Percentiles rank a stretch among this genome's conserved stretches.
phyloP scores from a whole-genome alignment of 257 asterid genomes.

The Rubia yunnanensis region DNA sequence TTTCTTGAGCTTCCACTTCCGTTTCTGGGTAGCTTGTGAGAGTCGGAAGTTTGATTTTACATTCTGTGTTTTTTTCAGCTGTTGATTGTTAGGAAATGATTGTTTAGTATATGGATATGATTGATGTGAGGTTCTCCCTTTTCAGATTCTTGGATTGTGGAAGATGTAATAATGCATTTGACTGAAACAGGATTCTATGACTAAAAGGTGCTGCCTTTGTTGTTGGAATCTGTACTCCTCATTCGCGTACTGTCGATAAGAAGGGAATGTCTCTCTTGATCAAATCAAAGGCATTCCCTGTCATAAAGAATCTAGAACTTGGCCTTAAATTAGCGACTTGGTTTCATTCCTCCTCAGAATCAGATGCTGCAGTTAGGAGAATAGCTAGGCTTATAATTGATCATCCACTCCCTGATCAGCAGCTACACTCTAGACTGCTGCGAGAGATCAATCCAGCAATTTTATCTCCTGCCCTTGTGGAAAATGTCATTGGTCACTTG shows the following conservation, averaged over 20 bases:
- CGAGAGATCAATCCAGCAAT: conserved; percentile 28
- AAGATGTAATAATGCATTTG: neutral
- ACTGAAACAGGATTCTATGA: neutral
- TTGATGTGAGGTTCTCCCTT: neutral
- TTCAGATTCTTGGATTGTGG: neutral
- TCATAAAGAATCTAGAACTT: conserved; percentile 21
- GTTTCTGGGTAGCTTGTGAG: no score
- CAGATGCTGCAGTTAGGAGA: conserved; percentile 27
- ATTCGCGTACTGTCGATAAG: neutral
- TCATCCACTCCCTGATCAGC: conserved; percentile 56
- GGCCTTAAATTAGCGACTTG: conserved; percentile 11
- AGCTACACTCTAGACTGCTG: conserved; percentile 42
- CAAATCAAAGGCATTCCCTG: conserved; percentile 10
- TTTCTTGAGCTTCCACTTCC: no score
- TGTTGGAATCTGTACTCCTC: neutral
- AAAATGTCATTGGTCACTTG: conserved; percentile 63
- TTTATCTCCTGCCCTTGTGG: conserved; percentile 50
- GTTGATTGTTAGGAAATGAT: no score
- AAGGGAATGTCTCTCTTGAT: conserved; percentile 23
- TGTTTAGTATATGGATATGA: neutral
- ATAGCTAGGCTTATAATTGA: conserved; percentile 48
- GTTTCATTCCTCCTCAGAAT: conserved; percentile 28
- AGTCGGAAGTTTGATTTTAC: neutral
- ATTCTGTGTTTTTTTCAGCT: neutral
- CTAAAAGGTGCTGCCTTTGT: neutral